Conservation (phyloP, 2,329 filamentous ascomycete genomes). For the Byssothecium circinans region DNA sequence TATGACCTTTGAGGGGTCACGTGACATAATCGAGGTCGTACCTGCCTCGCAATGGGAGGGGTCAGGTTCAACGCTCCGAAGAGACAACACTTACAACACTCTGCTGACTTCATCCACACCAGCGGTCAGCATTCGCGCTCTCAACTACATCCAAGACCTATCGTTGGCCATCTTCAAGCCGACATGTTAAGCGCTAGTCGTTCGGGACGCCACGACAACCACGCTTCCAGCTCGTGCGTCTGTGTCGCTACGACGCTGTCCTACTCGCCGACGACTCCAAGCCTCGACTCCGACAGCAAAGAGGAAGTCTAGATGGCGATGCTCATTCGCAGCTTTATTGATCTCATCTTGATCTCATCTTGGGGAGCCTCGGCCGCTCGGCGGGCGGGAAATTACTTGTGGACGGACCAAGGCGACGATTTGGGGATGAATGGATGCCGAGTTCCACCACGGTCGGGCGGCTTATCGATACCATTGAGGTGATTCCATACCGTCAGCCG, state of each 20-base stretch:
- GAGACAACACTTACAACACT: too few relatives aligned
- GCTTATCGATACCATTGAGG: slow-evolving; percentile 22
- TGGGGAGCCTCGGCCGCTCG: slow-evolving; percentile 22
- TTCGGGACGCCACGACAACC: slow-evolving; percentile 10
- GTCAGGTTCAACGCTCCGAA: too few relatives aligned
- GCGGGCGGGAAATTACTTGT: slow-evolving; percentile 34
- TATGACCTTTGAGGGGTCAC: too few relatives aligned
- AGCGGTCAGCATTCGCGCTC: too few relatives aligned
- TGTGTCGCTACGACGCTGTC: slow-evolving; percentile 2
- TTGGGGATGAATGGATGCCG: neutral
- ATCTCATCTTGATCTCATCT: slow-evolving; percentile 23
- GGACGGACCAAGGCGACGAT: slow-evolving; percentile 14
- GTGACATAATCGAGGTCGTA: too few relatives aligned
- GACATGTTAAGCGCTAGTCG: neutral
- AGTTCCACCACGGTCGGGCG: slow-evolving; percentile 6
- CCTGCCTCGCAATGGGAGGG: too few relatives aligned
- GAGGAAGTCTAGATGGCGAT: slow-evolving; percentile 15
- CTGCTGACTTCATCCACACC: too few relatives aligned
- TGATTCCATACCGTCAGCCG: slow-evolving; percentile 6
- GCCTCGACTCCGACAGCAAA: slow-evolving; percentile 1
- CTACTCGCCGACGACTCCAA: neutral
- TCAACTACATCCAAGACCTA: too few relatives aligned
- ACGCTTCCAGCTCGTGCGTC: slow-evolving; percentile 5
- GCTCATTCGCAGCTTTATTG: slow-evolving; percentile 26
- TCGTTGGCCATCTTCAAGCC: too few relatives aligned